Evolutionary conservation across 2,329 filamentous ascomycete genomes (phyloP), one percentile per base, ranked within the genome.

Genomic region (Trichoderma semiorbis): DNA sequence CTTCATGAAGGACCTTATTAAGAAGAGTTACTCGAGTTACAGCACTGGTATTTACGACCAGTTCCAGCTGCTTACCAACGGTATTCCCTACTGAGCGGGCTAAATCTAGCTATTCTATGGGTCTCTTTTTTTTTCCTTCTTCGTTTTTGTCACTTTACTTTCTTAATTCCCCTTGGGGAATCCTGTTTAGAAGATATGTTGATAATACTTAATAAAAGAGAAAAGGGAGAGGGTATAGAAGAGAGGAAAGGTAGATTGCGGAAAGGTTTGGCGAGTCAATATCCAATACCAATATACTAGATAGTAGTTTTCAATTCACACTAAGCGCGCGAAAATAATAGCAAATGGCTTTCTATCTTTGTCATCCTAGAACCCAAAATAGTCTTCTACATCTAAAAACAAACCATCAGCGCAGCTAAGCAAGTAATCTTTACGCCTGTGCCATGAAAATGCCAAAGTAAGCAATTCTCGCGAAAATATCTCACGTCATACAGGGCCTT

Each of bases 21-120:
- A 91, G 85, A 97, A 92, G 87, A 98, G 95, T 80, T 93, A 96
- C 78, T 89, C 91, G 72, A 98, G 93, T 83, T 93, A 96, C 80
- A 95, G 92, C 71, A 99, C 96, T 1, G 94, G 93, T 75, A 92
- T 95, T 62, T 99, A 99, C 81, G 97, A 99, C 83, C 93, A 97
- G 81, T 99, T 98, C 86, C 96, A 99, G 85, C 85, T 98, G 78
- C 84, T 98, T 83, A 98, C 96, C 36, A 98, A 99, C 79, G 96
- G 95, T 7, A 99, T 99, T 81, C 96, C 96, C 39, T 98, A 97
- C 79, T 97, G 87, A 61, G 39, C 60, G n/a, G 32, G 43, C 24
- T 70, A 7, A 34, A n/a, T 26, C 60, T 16, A 57, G 32, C 55
- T 58, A 60, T 50, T 50, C 32, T n/a, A 47, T 2, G 24, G 8